phyloP scores from a whole-genome alignment of 352 stramenopile genomes.

The Phytophthora rubi region DNA sequence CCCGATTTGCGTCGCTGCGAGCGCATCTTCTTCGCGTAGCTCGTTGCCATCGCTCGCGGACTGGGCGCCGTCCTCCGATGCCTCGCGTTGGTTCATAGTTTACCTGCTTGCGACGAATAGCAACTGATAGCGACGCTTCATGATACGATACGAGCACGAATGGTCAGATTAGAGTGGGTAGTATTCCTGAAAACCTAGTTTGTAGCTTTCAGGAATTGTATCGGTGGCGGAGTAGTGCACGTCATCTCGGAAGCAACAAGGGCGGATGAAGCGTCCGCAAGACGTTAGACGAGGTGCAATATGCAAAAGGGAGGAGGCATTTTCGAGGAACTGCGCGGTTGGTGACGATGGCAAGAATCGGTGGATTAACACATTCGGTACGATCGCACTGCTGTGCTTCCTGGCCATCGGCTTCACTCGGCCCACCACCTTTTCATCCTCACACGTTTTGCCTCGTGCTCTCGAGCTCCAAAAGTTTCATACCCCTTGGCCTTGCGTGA shows the following conservation, averaged over 20 bases:
- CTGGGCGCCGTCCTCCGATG: background rate
- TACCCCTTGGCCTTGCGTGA: background rate
- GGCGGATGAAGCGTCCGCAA: no score
- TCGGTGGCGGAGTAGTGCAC: no score
- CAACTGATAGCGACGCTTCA: conserved; percentile 38
- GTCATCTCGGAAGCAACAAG: no score
- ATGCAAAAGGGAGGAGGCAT: background rate
- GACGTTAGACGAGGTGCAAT: no score
- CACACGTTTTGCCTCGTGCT: background rate
- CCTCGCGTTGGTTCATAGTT: conserved; percentile 29
- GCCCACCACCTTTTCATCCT: conserved; percentile 1
- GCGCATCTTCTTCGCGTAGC: conserved; percentile 21
- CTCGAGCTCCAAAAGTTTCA: background rate
- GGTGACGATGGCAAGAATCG: background rate
- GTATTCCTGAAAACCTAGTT: no score
- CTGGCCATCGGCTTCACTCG: conserved; percentile 14
- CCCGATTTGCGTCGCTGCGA: conserved; percentile 45
- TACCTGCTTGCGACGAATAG: background rate
- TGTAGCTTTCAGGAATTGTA: no score
- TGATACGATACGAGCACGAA: conserved; percentile 6
- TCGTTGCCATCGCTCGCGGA: conserved; percentile 7
- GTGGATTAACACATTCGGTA: conserved; percentile 51
- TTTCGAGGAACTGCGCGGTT: background rate
- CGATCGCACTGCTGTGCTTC: conserved; percentile 39
- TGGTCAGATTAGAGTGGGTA: background rate